Evolutionary conservation across 352 stramenopile species (phyloP).

Genomic region (Thalassiosira livingstoniorum): DNA sequence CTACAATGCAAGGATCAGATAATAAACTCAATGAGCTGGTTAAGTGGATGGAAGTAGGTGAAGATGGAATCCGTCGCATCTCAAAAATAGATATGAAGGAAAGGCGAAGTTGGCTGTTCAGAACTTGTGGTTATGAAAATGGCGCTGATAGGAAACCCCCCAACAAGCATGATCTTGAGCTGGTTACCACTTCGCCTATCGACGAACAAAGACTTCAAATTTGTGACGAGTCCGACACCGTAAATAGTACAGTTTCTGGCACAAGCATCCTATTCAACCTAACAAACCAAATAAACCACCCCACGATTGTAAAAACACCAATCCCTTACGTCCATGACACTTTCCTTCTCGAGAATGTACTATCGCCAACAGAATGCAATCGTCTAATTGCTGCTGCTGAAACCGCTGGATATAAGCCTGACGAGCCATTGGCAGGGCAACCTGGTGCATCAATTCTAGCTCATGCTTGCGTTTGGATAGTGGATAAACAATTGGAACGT

Average conservation of each 20-base stretch:
- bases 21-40: constrained; percentile 31
- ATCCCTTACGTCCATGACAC: constrained; percentile 35
- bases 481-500: constrained; percentile 38
- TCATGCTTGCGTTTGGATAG: constrained; percentile 46
- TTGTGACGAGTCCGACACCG: not conserved
- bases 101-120: constrained; percentile 27
- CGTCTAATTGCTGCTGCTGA: constrained; percentile 46
- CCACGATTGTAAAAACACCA: constrained; percentile 27
- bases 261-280: no score
- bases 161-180: constrained; percentile 50
- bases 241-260: not conserved
- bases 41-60: constrained; percentile 26
- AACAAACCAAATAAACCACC: not conserved
- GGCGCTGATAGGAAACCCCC: constrained; percentile 38
- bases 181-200: constrained; percentile 32
- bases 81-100: not conserved
- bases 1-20: not conserved
- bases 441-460: constrained; percentile 37
- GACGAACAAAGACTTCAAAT: not conserved
- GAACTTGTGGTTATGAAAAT: constrained; percentile 39
- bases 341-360: constrained; percentile 52
- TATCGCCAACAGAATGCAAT: constrained; percentile 40
- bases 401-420: constrained; percentile 31
- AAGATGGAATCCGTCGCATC: constrained; percentile 35
- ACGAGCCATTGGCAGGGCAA: constrained; percentile 43